Percentiles rank a stretch among this genome's conserved stretches.
phyloP scores from a whole-genome alignment of 2,329 filamentous ascomycete genomes.

The Paraconiothyrium sp. region DNA sequence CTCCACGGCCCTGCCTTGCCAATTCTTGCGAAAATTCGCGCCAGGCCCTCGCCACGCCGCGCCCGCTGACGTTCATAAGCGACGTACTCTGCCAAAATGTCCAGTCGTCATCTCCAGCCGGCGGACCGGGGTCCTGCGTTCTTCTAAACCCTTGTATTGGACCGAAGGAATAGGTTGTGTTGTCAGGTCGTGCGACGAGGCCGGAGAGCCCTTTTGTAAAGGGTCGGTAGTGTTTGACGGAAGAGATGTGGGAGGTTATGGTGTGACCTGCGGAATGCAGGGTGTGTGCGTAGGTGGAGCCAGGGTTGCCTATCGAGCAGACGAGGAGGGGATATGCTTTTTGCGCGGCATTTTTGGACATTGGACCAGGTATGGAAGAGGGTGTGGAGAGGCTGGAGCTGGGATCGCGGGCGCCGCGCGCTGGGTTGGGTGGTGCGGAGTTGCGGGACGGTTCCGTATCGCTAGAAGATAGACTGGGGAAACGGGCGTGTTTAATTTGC shows the following conservation, averaged over 20 bases:
- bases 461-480: slow-evolving; percentile 31
- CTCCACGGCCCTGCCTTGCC: slow-evolving; percentile 20
- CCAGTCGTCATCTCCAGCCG: slow-evolving; percentile 54
- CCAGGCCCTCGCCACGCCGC: slow-evolving; percentile 73
- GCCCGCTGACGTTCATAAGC: slow-evolving; percentile 86
- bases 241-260: slow-evolving; percentile 63
- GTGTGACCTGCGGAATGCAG: slow-evolving; percentile 90
- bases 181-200: slow-evolving; percentile 38
- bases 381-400: slow-evolving; percentile 8
- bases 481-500: slow-evolving; percentile 26
- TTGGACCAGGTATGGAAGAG: neutral
- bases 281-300: slow-evolving; percentile 73
- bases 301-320: slow-evolving; percentile 86
- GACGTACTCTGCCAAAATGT: slow-evolving; percentile 78
- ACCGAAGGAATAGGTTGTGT: slow-evolving; percentile 51
- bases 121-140: slow-evolving; percentile 19
- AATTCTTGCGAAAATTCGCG: slow-evolving; percentile 55
- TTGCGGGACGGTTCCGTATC: slow-evolving; percentile 25
- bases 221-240: slow-evolving; percentile 40
- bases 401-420: slow-evolving; percentile 18
- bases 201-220: slow-evolving; percentile 43
- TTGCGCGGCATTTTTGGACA: slow-evolving; percentile 15
- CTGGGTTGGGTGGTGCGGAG: slow-evolving; percentile 23
- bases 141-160: slow-evolving; percentile 53
- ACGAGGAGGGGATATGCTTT: slow-evolving; percentile 70